Base-by-base conservation (phyloP, 2,329 filamentous ascomycete species). In the Thermothelomyces thermophilus region DNA sequence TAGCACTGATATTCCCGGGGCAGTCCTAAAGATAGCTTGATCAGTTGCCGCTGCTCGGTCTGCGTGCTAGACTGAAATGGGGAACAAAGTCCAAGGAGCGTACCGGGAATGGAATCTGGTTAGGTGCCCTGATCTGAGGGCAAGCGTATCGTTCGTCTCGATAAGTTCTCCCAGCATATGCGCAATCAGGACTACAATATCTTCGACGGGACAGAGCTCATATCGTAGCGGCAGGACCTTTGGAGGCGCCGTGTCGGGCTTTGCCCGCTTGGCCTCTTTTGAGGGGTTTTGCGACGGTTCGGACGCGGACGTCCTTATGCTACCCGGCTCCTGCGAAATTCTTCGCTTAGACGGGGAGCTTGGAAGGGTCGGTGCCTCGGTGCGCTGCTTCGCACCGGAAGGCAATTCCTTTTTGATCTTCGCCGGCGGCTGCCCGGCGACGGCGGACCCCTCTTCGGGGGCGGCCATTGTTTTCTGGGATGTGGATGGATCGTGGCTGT, bases 91-190 rank as follows among this genome's bases (percentile, higher is more conserved):
- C n/a, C n/a, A n/a, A n/a, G n/a, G n/a, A n/a, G n/a, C 70, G 53
- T 76, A 89, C 86, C 90, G 84, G 39, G 90, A 97, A 68, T 98
- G 93, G 66, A 98, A 98, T 47, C 93, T 81, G 44, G 93, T 98
- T 49, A 98, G 76, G 30, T 88, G 86, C 30, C 88, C 90, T 58
- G 88, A 87, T 60, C 85, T 83, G 48, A 96, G 79, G 41, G 91
- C 90, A 56, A 93, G 82, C 42, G 79, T 79, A 66, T 98, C 93
- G 62, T 98, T 98, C 56, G 91, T 87, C 54, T 87, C 83, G 58
- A 98, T 95, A 41, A 98, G 74, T 69, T 98, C 93, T 68, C 90
- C 84, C 41, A 98, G 77, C 93, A 98, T 97, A 63, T 94, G 88
- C 40, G 90, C 83, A 58, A 98, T 93, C 53, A 98, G 73, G 36